Conservation (phyloP, 2,329 filamentous ascomycete genomes). For the Fusarium pseudonygamai region DNA sequence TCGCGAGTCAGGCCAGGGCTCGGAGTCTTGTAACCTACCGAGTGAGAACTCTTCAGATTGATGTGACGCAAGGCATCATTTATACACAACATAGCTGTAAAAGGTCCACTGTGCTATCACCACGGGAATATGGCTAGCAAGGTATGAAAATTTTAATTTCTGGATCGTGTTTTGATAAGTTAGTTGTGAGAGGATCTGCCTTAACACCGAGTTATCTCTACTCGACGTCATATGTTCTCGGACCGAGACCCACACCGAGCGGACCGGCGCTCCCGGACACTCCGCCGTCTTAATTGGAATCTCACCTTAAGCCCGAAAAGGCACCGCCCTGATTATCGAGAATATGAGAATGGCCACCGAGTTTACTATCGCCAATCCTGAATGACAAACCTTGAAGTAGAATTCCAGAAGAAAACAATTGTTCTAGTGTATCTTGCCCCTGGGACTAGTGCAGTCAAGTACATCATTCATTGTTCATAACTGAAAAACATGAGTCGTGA, state of each 20-base stretch:
- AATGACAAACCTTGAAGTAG: not conserved
- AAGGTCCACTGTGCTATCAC: not conserved
- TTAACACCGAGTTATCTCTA: constrained; percentile 13
- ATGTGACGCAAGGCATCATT: constrained; percentile 23
- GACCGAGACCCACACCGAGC: constrained; percentile 27
- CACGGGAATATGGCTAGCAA: not conserved
- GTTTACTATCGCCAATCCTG: not conserved
- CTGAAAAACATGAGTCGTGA: not conserved
- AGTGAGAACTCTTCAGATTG: not conserved
- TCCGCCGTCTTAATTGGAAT: constrained; percentile 16
- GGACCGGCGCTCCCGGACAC: constrained; percentile 22
- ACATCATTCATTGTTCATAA: not conserved
- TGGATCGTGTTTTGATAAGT: not conserved
- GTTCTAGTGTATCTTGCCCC: not conserved
- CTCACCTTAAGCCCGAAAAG: constrained; percentile 27
- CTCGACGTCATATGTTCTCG: constrained; percentile 29
- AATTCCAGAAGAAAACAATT: constrained; percentile 3
- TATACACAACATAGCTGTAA: not conserved
- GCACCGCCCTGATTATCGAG: constrained; percentile 11
- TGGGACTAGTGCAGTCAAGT: not conserved
- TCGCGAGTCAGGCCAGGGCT: constrained; percentile 7
- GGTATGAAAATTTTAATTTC: not conserved
- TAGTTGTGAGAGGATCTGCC: constrained; percentile 1
- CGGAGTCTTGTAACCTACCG: not conserved
- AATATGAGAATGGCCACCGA: not conserved